Conservation (phyloP, 2,329 filamentous ascomycete species). For the Aspergillus pseudonomiae region DNA sequence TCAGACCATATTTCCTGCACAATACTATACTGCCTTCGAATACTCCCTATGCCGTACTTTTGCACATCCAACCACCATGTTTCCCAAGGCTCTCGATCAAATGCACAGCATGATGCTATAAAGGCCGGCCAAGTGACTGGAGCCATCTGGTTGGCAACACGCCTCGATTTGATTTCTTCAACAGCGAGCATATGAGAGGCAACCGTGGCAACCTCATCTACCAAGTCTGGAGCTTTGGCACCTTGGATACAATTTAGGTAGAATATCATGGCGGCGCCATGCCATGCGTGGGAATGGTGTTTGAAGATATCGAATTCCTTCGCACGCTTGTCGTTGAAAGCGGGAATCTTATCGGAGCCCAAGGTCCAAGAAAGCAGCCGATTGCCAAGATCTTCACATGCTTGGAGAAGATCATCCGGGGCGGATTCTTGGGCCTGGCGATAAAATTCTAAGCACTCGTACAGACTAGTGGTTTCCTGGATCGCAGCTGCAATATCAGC, state of each 20-base stretch:
- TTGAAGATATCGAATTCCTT: neutral
- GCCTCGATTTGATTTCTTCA: neutral
- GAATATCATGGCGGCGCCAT: neutral
- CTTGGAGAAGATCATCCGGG: neutral
- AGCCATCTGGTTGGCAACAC: neutral
- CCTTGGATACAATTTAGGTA: neutral
- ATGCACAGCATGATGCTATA: neutral
- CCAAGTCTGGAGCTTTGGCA: neutral
- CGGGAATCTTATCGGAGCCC: neutral
- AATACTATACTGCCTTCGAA: neutral
- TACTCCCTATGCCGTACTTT: neutral
- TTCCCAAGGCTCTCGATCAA: neutral
- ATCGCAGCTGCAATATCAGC: neutral
- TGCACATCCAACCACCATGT: neutral
- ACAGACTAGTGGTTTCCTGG: neutral
- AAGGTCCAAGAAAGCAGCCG: neutral
- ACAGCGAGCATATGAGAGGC: neutral
- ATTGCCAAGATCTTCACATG: neutral
- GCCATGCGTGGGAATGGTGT: neutral
- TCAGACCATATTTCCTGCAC: neutral
- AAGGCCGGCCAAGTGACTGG: neutral
- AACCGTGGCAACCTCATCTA: neutral
- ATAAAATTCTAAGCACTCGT: neutral
- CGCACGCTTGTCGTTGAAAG: neutral
- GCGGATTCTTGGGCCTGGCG: neutral